These are phyloP conservation scores for Tirmania nivea DNA, from an alignment of 495 filamentous ascomycete species.

Conservation along the genomic window DNA sequence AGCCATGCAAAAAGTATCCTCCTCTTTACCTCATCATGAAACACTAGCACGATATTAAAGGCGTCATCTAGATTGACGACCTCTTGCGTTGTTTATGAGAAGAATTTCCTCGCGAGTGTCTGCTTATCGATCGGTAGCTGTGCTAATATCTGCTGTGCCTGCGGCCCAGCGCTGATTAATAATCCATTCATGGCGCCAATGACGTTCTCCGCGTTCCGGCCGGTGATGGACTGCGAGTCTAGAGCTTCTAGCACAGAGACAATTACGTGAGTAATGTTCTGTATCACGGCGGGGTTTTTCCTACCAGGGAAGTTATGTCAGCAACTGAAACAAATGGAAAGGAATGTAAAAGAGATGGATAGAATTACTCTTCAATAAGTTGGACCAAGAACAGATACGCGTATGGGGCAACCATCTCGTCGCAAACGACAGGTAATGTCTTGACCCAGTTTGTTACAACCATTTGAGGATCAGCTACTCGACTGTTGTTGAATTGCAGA, in stretches of 20 bases:
- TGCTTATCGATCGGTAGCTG: constrained; percentile 55
- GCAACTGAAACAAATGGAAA: neutral
- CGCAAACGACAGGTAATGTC: constrained; percentile 75
- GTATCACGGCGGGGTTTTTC: constrained; percentile 64
- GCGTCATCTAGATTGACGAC: too few relatives aligned
- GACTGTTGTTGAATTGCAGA: constrained; percentile 60
- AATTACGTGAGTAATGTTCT: constrained; percentile 57
- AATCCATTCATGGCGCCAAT: constrained; percentile 52
- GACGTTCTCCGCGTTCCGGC: constrained; percentile 50
- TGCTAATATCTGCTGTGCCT: constrained; percentile 46
- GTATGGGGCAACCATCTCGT: constrained; percentile 94
- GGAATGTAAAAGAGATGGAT: neutral
- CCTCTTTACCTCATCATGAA: too few relatives aligned
- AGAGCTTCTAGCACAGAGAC: constrained; percentile 65
- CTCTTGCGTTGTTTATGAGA: constrained; percentile 26
- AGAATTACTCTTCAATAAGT: constrained; percentile 78
- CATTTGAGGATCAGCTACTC: constrained; percentile 48
- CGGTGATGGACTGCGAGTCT: constrained; percentile 74
- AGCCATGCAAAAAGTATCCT: too few relatives aligned
- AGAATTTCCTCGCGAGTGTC: constrained; percentile 48
- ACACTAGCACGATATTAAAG: neutral
- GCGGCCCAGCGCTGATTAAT: constrained; percentile 42
- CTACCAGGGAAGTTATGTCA: constrained; percentile 24
- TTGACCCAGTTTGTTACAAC: constrained; percentile 65
- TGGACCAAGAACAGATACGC: constrained; percentile 81